Evolutionary conservation across 495 filamentous ascomycete species (phyloP), one percentile per base, ranked within the genome.

Genomic region (Terfezia boudieri): DNA sequence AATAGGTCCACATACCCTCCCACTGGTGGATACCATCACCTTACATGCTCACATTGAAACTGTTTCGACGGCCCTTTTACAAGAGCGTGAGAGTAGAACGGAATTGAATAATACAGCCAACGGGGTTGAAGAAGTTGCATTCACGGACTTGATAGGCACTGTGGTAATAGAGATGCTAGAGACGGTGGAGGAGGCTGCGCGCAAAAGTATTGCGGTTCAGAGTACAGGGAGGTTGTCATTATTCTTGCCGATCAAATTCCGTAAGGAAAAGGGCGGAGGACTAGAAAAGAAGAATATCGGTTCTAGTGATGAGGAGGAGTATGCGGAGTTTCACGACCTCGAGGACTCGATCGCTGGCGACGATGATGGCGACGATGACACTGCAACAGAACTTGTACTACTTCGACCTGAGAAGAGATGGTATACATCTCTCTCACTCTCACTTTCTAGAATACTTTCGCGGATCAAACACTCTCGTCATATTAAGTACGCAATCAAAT

Each of bases 401-500:
- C 26, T 4, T 32, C 26, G 26, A 4, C 7, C 26, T 32, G 26
- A 32, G 26, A 7, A 51, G 12, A 51, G 14, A 51, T 35, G 50
- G 50, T 14, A 51, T 22, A 6, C 41, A 4, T 14, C 41, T 20
- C 1, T 46, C 17, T 14, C 41, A 46, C 17, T 64, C 48, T 61
- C 53, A 14, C 37, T 64, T 32, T 56, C 62, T 53, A 55, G 60
- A 17, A 32, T 32, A 11, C 52, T 64, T 17, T 32, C 50, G n/a
- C 53, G 61, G 2, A 22, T 64, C 22, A 53, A 59, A 26, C 55
- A 56, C 55, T 64, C 62, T 48, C 61, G 56, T 16, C 62, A 64
- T 49, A 55, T 64, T 36, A 64, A 64, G 53, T 64, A 64, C 37
- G 56, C 59, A 0, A 56, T 61, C 37, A 64, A 64, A 46, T 61